Percentiles rank a stretch among this genome's conserved stretches.
Evolutionary conservation across 108 stramenopile genomes (phyloP).

Genomic region (Pseudonitzschia multistriata): DNA sequence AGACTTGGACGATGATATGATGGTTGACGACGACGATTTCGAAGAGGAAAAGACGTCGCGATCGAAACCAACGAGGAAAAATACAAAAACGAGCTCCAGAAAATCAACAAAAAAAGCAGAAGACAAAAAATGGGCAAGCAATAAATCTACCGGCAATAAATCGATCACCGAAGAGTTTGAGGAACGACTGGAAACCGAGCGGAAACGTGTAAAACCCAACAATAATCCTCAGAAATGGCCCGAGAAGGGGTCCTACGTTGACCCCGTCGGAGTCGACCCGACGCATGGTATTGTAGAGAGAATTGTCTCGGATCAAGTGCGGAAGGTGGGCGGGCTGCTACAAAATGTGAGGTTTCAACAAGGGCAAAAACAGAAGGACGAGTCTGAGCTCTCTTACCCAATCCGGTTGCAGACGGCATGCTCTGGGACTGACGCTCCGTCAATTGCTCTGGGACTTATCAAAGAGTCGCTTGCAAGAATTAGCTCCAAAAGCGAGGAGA

Average conservation of each 20-base stretch:
- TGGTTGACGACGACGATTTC: not conserved
- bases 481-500: not conserved
- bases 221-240: conserved; percentile 6
- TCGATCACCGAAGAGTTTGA: not conserved
- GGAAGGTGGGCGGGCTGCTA: conserved; percentile 52
- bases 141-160: not conserved
- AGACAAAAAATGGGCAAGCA: not conserved
- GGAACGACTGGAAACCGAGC: conserved; percentile 11
- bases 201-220: conserved; percentile 34
- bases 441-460: conserved; percentile 61
- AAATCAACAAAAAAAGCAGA: not conserved
- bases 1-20: conserved; percentile 5
- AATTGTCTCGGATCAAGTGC: conserved; percentile 54
- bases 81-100: not conserved
- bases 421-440: conserved; percentile 77
- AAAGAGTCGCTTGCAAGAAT: conserved; percentile 41
- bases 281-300: conserved; percentile 73
- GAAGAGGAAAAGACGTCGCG: conserved; percentile 6
- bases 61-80: conserved; percentile 1
- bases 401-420: conserved; percentile 67
- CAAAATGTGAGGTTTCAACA: conserved; percentile 17
- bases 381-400: conserved; percentile 37
- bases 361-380: not conserved
- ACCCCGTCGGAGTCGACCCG: conserved; percentile 76
- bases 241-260: conserved; percentile 40